Evolutionary conservation across 371 early-diverging fungal species (phyloP).

Genomic region (Mucor velutinosus): DNA sequence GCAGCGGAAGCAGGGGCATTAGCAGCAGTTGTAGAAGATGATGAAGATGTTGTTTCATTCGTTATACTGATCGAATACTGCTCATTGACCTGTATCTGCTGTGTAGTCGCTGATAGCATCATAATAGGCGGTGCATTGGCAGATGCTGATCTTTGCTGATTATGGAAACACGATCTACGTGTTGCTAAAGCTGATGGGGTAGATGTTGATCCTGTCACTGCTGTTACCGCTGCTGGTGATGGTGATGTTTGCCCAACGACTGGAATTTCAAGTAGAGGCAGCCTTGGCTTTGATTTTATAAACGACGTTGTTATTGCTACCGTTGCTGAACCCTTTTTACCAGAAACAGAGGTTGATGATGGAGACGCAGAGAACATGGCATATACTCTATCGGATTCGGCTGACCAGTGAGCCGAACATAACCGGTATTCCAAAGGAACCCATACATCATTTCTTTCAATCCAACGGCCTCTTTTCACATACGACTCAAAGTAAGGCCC

Average conservation of each 20-base stretch:
- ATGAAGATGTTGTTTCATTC: neutral
- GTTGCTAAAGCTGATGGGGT: neutral
- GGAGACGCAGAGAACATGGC: slow-evolving; percentile 31
- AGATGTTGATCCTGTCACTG: neutral
- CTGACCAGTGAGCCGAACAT: slow-evolving; percentile 78
- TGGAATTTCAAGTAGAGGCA: neutral
- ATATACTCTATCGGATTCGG: slow-evolving; percentile 64
- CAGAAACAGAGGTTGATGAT: neutral
- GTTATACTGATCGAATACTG: neutral
- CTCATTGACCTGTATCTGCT: neutral
- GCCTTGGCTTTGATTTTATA: neutral
- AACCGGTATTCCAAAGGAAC: slow-evolving; percentile 77
- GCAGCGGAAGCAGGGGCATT: neutral
- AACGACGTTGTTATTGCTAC: neutral
- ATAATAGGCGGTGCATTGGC: neutral
- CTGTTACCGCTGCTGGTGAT: neutral
- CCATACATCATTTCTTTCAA: slow-evolving; percentile 53
- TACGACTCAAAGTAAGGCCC: slow-evolving; percentile 83
- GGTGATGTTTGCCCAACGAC: neutral
- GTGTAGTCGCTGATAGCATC: neutral
- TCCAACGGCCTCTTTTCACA: slow-evolving; percentile 60
- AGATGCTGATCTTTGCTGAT: neutral
- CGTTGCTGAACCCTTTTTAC: neutral
- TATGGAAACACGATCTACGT: slow-evolving; percentile 7
- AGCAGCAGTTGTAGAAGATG: neutral